Percentiles rank a stretch among this genome's conserved stretches.
phyloP scores from a whole-genome alignment of 768 basidiomycete species.

The Phylloporus scabripes region DNA sequence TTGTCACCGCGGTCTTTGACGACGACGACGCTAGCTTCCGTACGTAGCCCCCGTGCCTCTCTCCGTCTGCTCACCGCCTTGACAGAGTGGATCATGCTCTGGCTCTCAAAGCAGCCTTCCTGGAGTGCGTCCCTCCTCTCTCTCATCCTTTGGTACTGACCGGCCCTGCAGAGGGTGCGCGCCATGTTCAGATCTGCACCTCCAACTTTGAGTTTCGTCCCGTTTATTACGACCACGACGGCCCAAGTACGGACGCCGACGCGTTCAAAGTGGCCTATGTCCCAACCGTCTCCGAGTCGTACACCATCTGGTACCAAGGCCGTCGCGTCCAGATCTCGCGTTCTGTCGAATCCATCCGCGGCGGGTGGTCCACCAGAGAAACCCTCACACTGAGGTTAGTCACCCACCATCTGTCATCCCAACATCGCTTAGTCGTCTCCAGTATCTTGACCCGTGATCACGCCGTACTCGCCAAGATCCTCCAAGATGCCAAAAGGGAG shows the following conservation, averaged over 20 bases:
- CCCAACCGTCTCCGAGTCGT: slow-evolving; percentile 30
- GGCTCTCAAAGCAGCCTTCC: slow-evolving; percentile 58
- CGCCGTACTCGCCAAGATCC: slow-evolving; percentile 43
- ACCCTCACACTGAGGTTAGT: slow-evolving; percentile 21
- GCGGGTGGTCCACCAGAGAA: slow-evolving; percentile 19
- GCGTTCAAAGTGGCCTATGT: slow-evolving; percentile 33
- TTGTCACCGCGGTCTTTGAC: slow-evolving; percentile 57
- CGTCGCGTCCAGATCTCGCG: slow-evolving; percentile 28
- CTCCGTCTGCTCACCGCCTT: background rate
- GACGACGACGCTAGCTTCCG: slow-evolving; percentile 54
- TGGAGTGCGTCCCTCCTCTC: slow-evolving; percentile 41
- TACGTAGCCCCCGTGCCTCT: slow-evolving; percentile 26
- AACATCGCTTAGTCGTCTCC: background rate
- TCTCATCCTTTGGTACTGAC: background rate
- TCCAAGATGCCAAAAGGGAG: slow-evolving; percentile 48
- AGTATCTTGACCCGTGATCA: slow-evolving; percentile 50
- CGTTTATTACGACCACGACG: slow-evolving; percentile 14
- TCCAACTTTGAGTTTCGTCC: slow-evolving; percentile 30
- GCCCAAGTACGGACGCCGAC: slow-evolving; percentile 18
- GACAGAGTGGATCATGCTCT: slow-evolving; percentile 68
- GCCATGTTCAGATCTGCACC: slow-evolving; percentile 50
- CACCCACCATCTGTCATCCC: background rate
- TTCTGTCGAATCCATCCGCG: slow-evolving; percentile 14
- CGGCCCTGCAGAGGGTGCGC: slow-evolving; percentile 30
- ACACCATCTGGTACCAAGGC: slow-evolving; percentile 32